Conservation (phyloP, 164 flowering plant species). For the Taxillus chinensis region DNA sequence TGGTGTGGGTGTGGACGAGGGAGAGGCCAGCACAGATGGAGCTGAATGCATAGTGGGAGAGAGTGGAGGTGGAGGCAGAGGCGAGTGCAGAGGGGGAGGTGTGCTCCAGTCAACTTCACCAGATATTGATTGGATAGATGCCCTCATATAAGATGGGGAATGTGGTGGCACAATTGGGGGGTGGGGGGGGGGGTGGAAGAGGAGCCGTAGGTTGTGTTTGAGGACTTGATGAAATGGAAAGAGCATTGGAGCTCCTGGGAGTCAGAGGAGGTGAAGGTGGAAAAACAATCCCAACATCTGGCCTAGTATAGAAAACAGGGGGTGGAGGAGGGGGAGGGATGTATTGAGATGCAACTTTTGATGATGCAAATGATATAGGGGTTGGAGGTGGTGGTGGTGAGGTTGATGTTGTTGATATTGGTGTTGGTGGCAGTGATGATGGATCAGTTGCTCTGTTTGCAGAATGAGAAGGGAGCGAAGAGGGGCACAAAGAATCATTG, state of each 20-base stretch:
- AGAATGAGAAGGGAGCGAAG: constrained; percentile 3
- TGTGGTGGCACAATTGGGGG: constrained; percentile 14
- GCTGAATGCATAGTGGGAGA: constrained; percentile 17
- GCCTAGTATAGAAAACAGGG: constrained; percentile 8
- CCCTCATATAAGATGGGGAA: constrained; percentile 8
- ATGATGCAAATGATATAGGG: not conserved
- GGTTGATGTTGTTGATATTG: constrained; percentile 4
- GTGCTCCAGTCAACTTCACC: too few species aligned
- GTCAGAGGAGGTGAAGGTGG: constrained; percentile 18
- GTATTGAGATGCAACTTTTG: too few species aligned
- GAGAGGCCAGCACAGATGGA: constrained; percentile 28
- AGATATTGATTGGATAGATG: not conserved
- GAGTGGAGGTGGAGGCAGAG: constrained; percentile 29
- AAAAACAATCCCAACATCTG: constrained; percentile 8
- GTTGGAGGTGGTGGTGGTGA: constrained; percentile 7
- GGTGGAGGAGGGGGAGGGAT: constrained; percentile 13
- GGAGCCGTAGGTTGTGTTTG: constrained; percentile 5
- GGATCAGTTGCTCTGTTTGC: not conserved
- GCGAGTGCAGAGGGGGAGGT: constrained; percentile 22
- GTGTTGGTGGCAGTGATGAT: constrained; percentile 16
- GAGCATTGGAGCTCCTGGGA: constrained; percentile 10
- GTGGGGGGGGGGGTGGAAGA: constrained; percentile 16
- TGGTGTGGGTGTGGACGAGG: constrained; percentile 18
- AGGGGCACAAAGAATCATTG: constrained; percentile 2
- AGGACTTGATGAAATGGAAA: not conserved